Evolutionary conservation across 2,329 filamentous ascomycete genomes (phyloP).

Genomic region (Dothistroma pini): DNA sequence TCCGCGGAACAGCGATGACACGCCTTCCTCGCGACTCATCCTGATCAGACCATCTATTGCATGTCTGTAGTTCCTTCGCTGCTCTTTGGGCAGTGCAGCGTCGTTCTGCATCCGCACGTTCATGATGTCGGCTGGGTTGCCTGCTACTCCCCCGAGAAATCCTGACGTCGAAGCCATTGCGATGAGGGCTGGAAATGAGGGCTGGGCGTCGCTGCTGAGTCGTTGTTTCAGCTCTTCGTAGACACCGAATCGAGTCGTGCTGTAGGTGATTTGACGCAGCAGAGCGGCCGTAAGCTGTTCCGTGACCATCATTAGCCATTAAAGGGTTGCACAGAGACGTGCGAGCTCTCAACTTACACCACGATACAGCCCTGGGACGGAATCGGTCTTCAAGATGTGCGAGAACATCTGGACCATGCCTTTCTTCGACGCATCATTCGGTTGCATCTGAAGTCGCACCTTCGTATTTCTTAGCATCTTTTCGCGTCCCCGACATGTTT

Average conservation of each 20-base stretch:
- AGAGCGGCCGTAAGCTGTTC: conserved; percentile 77
- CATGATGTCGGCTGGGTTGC: conserved; percentile 92
- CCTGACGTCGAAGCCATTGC: conserved; percentile 80
- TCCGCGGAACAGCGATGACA: conserved; percentile 72
- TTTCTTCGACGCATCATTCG: conserved; percentile 64
- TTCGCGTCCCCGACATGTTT: not conserved
- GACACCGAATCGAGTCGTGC: conserved; percentile 90
- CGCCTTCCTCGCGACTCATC: conserved; percentile 83
- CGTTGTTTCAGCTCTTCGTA: conserved; percentile 88
- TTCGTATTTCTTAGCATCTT: conserved; percentile 33
- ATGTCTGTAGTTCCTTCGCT: conserved; percentile 84
- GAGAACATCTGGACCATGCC: conserved; percentile 82
- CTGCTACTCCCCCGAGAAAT: conserved; percentile 81
- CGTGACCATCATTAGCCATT: conserved; percentile 1
- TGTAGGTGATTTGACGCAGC: conserved; percentile 88
- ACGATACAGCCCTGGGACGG: conserved; percentile 77
- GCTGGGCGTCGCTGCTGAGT: conserved; percentile 51
- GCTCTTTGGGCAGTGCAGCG: conserved; percentile 65
- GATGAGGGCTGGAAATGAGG: conserved; percentile 68
- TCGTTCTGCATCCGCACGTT: conserved; percentile 99
- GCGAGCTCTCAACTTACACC: conserved; percentile 53
- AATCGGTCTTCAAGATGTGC: conserved; percentile 73
- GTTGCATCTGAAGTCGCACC: conserved; percentile 85
- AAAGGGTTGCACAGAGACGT: not conserved
- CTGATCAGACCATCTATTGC: conserved; percentile 80